Evolutionary conservation across 306 rosid genomes (phyloP).

Genomic region (Hippophae rhamnoides): DNA sequence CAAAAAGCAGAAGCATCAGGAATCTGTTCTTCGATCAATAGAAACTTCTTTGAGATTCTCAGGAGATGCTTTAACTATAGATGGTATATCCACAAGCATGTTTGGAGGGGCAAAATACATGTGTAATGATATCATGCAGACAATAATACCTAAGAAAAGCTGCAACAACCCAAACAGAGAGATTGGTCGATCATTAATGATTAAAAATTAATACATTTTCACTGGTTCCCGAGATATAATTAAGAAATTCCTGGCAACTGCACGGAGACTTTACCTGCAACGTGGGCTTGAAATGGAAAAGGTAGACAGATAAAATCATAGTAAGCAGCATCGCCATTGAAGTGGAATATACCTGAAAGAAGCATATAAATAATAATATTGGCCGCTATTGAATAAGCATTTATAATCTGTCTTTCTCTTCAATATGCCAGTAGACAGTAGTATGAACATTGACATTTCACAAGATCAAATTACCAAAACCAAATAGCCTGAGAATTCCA

Average conservation of each 20-base stretch:
- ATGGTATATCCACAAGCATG: conserved; percentile 58
- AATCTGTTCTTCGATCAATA: conserved; percentile 45
- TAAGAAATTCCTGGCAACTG: not conserved
- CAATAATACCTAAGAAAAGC: conserved; percentile 82
- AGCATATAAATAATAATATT: conserved; percentile 6
- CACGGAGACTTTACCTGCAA: conserved; percentile 47
- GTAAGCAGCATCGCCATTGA: conserved; percentile 98
- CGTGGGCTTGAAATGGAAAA: conserved; percentile 78
- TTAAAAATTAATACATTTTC: not conserved
- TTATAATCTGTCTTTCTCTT: too few species aligned
- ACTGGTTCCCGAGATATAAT: not conserved
- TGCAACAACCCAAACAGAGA: conserved; percentile 26
- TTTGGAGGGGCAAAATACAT: conserved; percentile 87
- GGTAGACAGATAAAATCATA: conserved; percentile 59
- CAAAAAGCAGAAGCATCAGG: conserved; percentile 27
- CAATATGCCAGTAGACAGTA: too few species aligned
- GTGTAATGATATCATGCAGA: conserved; percentile 92
- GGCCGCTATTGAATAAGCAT: not conserved
- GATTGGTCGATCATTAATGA: conserved; percentile 7
- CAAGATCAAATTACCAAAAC: not conserved
- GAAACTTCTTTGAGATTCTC: conserved; percentile 56
- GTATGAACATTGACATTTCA: not conserved
- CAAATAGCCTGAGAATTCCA: not conserved
- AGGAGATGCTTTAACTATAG: conserved; percentile 47
- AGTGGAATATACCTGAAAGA: conserved; percentile 70